These are phyloP conservation scores for Jamesozyma spencerorum DNA, from an alignment of 805 yeast species.

Conservation along the genomic window DNA sequence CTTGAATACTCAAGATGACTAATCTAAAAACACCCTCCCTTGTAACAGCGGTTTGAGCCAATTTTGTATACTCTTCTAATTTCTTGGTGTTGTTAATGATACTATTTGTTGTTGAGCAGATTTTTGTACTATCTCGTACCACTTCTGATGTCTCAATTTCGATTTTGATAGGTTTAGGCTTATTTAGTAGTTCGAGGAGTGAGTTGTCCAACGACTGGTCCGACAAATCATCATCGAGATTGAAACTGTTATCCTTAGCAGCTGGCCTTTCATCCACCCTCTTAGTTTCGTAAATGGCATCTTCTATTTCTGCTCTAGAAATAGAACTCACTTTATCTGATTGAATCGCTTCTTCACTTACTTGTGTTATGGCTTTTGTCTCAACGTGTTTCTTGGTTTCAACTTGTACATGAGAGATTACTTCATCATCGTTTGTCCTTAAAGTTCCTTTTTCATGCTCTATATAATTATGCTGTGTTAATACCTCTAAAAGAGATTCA, in stretches of 20 bases:
- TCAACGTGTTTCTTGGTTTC: too few species aligned
- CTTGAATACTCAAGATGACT: constrained; percentile 15
- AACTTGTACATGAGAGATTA: too few species aligned
- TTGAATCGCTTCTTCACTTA: too few species aligned
- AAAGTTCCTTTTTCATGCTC: not conserved
- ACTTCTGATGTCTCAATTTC: not conserved
- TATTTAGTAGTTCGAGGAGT: constrained; percentile 13
- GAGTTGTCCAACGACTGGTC: constrained; percentile 12
- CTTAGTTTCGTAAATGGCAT: not conserved
- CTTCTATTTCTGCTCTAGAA: too few species aligned
- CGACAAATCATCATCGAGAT: not conserved
- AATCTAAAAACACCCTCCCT: constrained; percentile 36
- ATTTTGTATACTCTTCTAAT: constrained; percentile 6
- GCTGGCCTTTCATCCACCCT: not conserved
- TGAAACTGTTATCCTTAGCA: too few species aligned
- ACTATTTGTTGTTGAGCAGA: not conserved
- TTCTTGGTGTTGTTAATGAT: not conserved
- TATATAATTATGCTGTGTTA: constrained; percentile 18
- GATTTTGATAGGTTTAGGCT: not conserved
- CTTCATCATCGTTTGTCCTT: too few species aligned
- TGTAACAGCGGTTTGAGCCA: constrained; percentile 37
- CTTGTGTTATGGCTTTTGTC: too few species aligned
- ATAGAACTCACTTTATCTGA: too few species aligned
- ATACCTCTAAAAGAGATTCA: constrained; percentile 21
- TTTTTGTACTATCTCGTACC: not conserved